phyloP scores from a whole-genome alignment of 768 basidiomycete species.

The Mycena crocata region DNA sequence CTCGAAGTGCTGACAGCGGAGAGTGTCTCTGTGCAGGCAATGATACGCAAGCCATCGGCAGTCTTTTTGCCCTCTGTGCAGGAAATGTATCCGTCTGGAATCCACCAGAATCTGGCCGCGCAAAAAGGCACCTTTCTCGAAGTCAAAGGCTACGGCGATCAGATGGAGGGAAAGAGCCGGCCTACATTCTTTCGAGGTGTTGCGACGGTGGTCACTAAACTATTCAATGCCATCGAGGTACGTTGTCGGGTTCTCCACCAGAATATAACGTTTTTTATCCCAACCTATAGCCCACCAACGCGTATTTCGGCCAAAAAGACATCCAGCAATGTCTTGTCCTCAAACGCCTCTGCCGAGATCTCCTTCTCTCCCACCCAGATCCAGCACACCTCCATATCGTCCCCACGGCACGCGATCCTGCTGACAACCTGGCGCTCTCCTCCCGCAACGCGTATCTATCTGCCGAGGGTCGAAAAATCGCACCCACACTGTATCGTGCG shows the following conservation, averaged over 20 bases:
- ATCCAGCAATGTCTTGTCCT: conserved; percentile 95
- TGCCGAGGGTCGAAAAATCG: conserved; percentile 68
- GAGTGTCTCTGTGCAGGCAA: conserved; percentile 36
- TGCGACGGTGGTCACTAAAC: conserved; percentile 92
- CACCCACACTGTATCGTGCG: conserved; percentile 77
- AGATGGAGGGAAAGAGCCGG: conserved; percentile 91
- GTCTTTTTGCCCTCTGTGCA: conserved; percentile 83
- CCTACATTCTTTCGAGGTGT: conserved; percentile 97
- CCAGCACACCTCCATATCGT: conserved; percentile 84
- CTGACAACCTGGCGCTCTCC: conserved; percentile 83
- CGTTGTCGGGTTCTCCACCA: conserved; percentile 33
- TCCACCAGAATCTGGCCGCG: conserved; percentile 75
- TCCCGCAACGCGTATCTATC: conserved; percentile 91
- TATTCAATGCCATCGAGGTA: conserved; percentile 93
- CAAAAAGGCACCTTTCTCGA: conserved; percentile 94
- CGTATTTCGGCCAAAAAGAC: conserved; percentile 98
- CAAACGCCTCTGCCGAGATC: conserved; percentile 80
- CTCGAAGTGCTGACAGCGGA: conserved; percentile 67
- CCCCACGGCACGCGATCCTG: conserved; percentile 80
- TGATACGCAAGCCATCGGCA: conserved; percentile 62
- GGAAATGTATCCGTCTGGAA: conserved; percentile 96
- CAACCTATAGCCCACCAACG: conserved; percentile 83
- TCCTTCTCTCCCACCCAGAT: conserved; percentile 83
- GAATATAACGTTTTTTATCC: neutral
- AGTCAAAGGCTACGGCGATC: conserved; percentile 89